Evolutionary conservation across 2,329 filamentous ascomycete species (phyloP).

Genomic region (Kalaharituber pfeilii): DNA sequence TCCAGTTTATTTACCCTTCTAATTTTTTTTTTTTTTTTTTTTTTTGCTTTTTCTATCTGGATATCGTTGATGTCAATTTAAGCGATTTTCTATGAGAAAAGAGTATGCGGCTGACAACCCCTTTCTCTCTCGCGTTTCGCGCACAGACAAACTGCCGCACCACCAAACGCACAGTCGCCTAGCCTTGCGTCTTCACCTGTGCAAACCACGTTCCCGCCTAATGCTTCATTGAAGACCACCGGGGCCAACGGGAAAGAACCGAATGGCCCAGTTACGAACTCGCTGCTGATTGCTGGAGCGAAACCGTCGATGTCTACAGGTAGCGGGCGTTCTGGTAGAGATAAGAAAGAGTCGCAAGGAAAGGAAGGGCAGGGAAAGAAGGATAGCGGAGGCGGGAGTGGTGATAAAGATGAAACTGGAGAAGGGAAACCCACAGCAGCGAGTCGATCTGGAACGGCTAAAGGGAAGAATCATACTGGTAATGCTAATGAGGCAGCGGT

Average conservation of each 20-base stretch:
- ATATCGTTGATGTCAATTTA: slow-evolving; percentile 1
- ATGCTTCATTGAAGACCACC: background rate
- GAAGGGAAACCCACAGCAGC: background rate
- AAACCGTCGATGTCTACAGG: background rate
- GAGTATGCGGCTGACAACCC: background rate
- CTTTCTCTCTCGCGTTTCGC: slow-evolving; percentile 1
- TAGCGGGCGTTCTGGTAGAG: background rate
- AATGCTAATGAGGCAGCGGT: background rate
- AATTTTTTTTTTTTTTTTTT: background rate
- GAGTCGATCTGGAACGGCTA: background rate
- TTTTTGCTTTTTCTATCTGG: background rate
- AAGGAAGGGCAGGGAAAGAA: slow-evolving; percentile 10
- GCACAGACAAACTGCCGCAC: slow-evolving; percentile 1
- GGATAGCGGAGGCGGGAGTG: background rate
- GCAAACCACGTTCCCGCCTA: slow-evolving; percentile 6
- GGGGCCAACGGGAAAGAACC: background rate
- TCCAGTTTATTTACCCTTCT: background rate
- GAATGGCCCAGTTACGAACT: background rate
- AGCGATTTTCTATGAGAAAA: slow-evolving; percentile 3
- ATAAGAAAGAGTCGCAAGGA: slow-evolving; percentile 5
- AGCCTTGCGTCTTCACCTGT: slow-evolving; percentile 9
- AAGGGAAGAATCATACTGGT: background rate
- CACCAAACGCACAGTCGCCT: background rate
- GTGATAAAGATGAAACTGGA: slow-evolving; percentile 10
- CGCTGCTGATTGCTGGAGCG: background rate